Evolutionary conservation across 139 green algal genomes (phyloP).

Genomic region (Tetradesmus obliquus): DNA sequence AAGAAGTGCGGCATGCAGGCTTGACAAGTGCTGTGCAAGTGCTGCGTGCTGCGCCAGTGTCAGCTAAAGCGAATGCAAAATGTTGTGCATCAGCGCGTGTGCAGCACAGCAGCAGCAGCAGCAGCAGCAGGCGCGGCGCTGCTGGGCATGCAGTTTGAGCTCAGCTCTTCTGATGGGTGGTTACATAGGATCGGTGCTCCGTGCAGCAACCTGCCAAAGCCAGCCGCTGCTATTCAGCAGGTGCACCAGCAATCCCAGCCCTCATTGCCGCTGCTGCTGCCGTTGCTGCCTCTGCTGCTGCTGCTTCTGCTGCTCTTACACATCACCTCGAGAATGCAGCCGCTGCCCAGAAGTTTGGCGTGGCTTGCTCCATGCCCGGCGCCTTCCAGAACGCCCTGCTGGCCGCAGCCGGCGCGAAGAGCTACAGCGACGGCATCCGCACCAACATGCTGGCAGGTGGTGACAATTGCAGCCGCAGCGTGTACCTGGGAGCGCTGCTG

Average conservation of each 20-base stretch:
- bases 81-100: neutral
- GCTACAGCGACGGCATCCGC: constrained; percentile 65
- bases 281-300: neutral
- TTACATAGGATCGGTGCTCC: no score
- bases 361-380: constrained; percentile 55
- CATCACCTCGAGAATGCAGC: neutral
- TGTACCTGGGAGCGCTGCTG: constrained; percentile 64
- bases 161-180: no score
- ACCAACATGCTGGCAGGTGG: constrained; percentile 68
- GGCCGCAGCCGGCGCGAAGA: constrained; percentile 17
- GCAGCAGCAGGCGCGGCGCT: no score
- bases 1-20: neutral
- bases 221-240: neutral
- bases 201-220: no score
- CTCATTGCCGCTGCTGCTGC: neutral
- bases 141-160: no score
- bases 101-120: no score
- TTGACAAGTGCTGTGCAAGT: neutral
- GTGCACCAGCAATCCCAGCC: neutral
- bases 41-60: neutral
- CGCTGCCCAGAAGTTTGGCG: constrained; percentile 39
- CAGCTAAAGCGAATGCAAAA: neutral
- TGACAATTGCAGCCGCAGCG: constrained; percentile 63
- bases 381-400: constrained; percentile 56
- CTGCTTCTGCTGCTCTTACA: neutral